Evolutionary conservation across 2,329 filamentous ascomycete genomes (phyloP).

Genomic region (Cryphonectria radicalis): DNA sequence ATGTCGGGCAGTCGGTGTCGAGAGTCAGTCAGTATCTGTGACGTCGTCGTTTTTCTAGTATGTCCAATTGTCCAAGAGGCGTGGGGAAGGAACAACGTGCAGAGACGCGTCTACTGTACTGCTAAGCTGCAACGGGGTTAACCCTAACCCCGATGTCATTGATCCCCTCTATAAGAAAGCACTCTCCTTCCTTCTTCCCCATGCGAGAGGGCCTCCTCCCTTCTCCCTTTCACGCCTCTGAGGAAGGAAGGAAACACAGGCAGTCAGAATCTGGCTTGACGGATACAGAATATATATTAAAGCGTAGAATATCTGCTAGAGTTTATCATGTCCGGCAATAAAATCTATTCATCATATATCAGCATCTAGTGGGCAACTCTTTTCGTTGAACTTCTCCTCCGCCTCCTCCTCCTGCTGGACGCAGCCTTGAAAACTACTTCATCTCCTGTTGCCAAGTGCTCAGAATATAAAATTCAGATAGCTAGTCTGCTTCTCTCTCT

Average conservation of each 20-base stretch:
- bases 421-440: neutral
- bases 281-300: neutral
- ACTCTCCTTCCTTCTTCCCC: no score
- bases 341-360: neutral
- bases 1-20: conserved; percentile 55
- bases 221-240: neutral
- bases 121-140: neutral
- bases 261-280: neutral
- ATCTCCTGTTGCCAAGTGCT: neutral
- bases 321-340: neutral
- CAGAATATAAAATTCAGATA: neutral
- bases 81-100: neutral
- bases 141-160: neutral
- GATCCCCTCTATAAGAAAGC: neutral
- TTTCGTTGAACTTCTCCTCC: neutral
- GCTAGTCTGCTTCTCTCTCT: neutral
- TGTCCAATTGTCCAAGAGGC: neutral
- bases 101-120: neutral
- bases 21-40: neutral
- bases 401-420: neutral
- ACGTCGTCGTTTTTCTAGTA: neutral
- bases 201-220: neutral
- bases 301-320: neutral
- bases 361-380: neutral
- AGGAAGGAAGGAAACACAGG: neutral